Evolutionary conservation across 306 rosid genomes (phyloP), one percentile per base, ranked within the genome.

Genomic region (Sindora glabra): DNA sequence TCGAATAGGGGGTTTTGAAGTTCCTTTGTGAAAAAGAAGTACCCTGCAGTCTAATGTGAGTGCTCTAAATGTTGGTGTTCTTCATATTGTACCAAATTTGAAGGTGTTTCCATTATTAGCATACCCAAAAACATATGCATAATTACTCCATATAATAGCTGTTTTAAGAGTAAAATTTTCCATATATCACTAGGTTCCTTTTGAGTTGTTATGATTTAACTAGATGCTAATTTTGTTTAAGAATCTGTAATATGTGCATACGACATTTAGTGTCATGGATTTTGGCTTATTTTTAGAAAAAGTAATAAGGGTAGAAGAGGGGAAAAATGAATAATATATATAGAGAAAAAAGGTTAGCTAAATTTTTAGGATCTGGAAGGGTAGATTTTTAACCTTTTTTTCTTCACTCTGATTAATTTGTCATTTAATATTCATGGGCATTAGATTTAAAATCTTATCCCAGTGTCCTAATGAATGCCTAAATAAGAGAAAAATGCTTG

Each of bases 1-100:
- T 42, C 97, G 97, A 47, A 95, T 94, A 63, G 99, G 99, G 57
- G 99, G 99, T 69, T 94, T 94, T 73, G 99, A 89, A 71, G 95
- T 83, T 68, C 99, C 99, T 70, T 74, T 67, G 51, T 94, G 97
- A 46, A 86, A 80, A 75, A 97, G 99, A 70, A 81, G 79, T 42
- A 67, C 84, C 45, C 83, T 94, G 54, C 89, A 97, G 16, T 77
- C 95, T 67, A 97, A 94, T 80, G 97, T 97, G 42, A 94, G 99
- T 68, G 94, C 97, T 74, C 69, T 94, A 53, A 94, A 84, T 74
- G 81, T 94, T 18, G 99, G 99, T 26, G 99, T 94, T 57, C 97
- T 94, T 48, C 95, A 94, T 75, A 77, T 94, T 4, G 97, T 86
- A 21, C 99, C 99, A 5, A 83, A 89, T 18, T 62, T 94, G 81